These are phyloP conservation scores for Metarhizium robertsii DNA, from an alignment of 2,329 filamentous ascomycete species.

Conservation along the genomic window DNA sequence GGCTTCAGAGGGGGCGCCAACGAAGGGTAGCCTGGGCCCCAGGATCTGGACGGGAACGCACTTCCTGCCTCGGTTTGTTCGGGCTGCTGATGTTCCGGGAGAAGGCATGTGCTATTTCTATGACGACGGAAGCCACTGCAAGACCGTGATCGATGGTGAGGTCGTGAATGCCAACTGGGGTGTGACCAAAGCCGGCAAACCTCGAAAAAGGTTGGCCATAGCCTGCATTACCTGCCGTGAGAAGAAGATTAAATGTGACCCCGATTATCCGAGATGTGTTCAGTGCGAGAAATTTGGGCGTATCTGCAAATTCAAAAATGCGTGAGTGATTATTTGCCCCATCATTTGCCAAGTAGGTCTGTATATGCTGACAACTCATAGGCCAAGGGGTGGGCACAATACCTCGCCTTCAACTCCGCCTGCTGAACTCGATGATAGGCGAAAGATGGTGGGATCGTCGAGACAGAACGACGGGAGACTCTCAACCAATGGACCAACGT, in stretches of 20 bases:
- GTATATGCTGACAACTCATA: conserved; percentile 17
- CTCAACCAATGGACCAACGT: conserved; percentile 34
- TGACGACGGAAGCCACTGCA: conserved; percentile 75
- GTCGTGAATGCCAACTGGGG: conserved; percentile 87
- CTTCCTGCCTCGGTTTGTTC: conserved; percentile 50
- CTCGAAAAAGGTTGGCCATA: conserved; percentile 80
- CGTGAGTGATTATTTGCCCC: conserved; percentile 51
- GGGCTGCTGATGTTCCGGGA: conserved; percentile 58
- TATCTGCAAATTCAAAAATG: conserved; percentile 75
- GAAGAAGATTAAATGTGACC: conserved; percentile 97
- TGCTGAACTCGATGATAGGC: conserved; percentile 37
- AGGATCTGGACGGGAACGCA: conserved; percentile 63
- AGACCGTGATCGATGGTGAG: conserved; percentile 76
- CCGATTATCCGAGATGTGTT: conserved; percentile 75
- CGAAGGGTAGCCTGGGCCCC: conserved; percentile 53
- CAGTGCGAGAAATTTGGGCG: conserved; percentile 90
- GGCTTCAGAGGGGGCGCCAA: conserved; percentile 32
- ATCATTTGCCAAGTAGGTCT: background rate
- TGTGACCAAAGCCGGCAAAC: conserved; percentile 88
- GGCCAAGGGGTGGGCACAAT: conserved; percentile 49
- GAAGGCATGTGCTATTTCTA: conserved; percentile 81
- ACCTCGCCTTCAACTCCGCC: conserved; percentile 44
- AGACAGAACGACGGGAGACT: conserved; percentile 23
- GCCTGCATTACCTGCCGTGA: conserved; percentile 90
- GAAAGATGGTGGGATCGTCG: conserved; percentile 15